Evolutionary conservation across 2,329 filamentous ascomycete genomes (phyloP).

Genomic region (Aspergillus sergii): DNA sequence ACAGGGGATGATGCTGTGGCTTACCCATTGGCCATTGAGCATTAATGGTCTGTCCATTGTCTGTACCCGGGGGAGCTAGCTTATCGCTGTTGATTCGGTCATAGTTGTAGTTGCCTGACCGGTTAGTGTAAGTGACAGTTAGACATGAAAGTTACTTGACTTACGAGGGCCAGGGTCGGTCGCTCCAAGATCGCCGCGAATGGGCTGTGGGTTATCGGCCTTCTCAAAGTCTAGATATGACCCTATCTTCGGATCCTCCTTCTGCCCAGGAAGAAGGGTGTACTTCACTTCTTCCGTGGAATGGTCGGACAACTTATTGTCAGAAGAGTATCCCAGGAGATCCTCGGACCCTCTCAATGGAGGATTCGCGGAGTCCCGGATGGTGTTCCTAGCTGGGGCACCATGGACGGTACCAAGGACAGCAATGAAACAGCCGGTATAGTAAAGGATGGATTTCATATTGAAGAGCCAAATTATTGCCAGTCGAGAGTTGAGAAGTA

Average conservation of each 20-base stretch:
- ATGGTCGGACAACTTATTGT: constrained; percentile 37
- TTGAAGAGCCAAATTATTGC: neutral
- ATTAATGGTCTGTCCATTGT: constrained; percentile 44
- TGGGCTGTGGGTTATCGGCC: constrained; percentile 57
- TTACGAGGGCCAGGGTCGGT: constrained; percentile 57
- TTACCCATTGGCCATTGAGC: constrained; percentile 58
- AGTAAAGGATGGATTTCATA: neutral
- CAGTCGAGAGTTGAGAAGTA: neutral
- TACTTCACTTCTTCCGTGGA: constrained; percentile 42
- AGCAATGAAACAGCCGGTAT: neutral
- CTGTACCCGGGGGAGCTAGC: constrained; percentile 57
- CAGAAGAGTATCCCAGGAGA: constrained; percentile 44
- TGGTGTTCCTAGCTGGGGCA: neutral
- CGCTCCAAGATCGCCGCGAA: constrained; percentile 54
- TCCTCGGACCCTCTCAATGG: constrained; percentile 30
- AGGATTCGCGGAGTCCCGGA: constrained; percentile 21
- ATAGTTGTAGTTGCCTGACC: constrained; percentile 49
- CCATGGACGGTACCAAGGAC: neutral
- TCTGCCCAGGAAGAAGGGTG: constrained; percentile 54
- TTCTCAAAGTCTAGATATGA: constrained; percentile 58
- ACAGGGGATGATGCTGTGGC: neutral
- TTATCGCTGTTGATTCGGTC: constrained; percentile 59
- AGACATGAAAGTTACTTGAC: constrained; percentile 3
- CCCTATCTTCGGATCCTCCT: constrained; percentile 53
- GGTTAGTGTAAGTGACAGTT: neutral